Evolutionary conservation across 768 basidiomycete species (phyloP), one percentile per base, ranked within the genome.

Genomic region (Lepiota brunneoincarnata): DNA sequence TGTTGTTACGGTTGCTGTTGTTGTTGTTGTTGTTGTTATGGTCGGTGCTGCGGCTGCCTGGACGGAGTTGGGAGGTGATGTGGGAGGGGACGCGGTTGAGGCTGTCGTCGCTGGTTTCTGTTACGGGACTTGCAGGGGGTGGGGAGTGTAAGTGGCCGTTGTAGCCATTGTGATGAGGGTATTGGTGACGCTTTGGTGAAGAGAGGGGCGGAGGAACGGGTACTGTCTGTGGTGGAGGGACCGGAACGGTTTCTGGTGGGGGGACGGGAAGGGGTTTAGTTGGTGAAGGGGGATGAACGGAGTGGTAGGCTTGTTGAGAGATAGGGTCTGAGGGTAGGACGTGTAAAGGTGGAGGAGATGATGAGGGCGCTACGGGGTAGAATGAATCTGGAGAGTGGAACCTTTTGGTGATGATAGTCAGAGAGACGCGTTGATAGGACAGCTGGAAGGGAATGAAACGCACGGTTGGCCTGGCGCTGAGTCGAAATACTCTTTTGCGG

Each of bases 31-130:
- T 34, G 36, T 14, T 14, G 36, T 36, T 12, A 15, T 12, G 12
- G 31, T 3, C 3, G 23, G 23, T 15, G 35, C 34, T n/a, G 11
- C 3, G 28, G 31, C 31, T 15, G 17, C 17, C 31, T 17, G 31
- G 17, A 18, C 17, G 45, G 17, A 17, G 15, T 14, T 24, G 28
- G 6, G 17, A 17, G 45, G 34, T 17, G n/a, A 31, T 31, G 7
- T 31, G 45, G 45, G 18, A 41, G 43, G 20, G 48, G 7, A 52
- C 28, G 26, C 44, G 42, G 44, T 44, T 42, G 21, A 52, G 34
- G 21, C 51, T 52, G 15, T 36, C 42, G 21, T 52, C 51, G 38
- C 51, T 52, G 20, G 44, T 42, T 9, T 52, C 51, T 21, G 51
- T 52, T 20, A 44, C 42, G 4, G 20, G 23, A 36, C 42, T 52